These are phyloP conservation scores for Cercospora zeae-maydis DNA, from an alignment of 2,329 filamentous ascomycete genomes.

Conservation along the genomic window DNA sequence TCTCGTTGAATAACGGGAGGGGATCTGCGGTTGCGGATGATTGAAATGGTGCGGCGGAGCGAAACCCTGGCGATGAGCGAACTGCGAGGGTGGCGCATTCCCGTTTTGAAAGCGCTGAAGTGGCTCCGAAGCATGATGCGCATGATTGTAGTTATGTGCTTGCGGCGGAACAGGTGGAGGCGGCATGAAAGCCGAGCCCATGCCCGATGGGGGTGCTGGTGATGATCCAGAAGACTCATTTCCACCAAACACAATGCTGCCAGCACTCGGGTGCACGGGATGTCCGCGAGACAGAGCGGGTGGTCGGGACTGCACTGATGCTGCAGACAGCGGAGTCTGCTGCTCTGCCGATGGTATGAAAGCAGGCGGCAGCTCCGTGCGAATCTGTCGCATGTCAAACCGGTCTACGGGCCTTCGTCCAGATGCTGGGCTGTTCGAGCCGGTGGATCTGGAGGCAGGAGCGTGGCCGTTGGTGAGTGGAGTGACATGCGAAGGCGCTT, in stretches of 20 bases:
- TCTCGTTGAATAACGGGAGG: slow-evolving; percentile 29
- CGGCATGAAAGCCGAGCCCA: slow-evolving; percentile 25
- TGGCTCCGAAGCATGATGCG: slow-evolving; percentile 30
- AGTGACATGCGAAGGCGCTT: not conserved
- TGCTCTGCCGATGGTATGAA: slow-evolving; percentile 32
- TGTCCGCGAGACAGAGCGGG: slow-evolving; percentile 20
- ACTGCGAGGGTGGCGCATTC: slow-evolving; percentile 11
- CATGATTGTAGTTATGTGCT: slow-evolving; percentile 24
- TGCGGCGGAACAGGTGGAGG: slow-evolving; percentile 17
- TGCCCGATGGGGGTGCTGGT: slow-evolving; percentile 34
- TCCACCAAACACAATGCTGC: slow-evolving; percentile 40
- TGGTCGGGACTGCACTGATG: slow-evolving; percentile 20
- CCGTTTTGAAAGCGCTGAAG: slow-evolving; percentile 10
- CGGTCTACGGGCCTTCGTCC: slow-evolving; percentile 23
- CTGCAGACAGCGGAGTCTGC: slow-evolving; percentile 25
- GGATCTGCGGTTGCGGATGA: slow-evolving; percentile 21
- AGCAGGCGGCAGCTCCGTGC: slow-evolving; percentile 33
- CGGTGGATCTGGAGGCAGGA: slow-evolving; percentile 6
- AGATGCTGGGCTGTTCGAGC: slow-evolving; percentile 14
- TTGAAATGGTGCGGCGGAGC: slow-evolving; percentile 14
- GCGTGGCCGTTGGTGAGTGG: slow-evolving; percentile 15
- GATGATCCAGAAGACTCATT: slow-evolving; percentile 39
- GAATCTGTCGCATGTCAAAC: slow-evolving; percentile 30
- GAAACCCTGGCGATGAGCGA: slow-evolving; percentile 22
- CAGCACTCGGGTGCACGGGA: slow-evolving; percentile 27